phyloP scores from a whole-genome alignment of 2,329 filamentous ascomycete species.

The Hymenoscyphus scutula region DNA sequence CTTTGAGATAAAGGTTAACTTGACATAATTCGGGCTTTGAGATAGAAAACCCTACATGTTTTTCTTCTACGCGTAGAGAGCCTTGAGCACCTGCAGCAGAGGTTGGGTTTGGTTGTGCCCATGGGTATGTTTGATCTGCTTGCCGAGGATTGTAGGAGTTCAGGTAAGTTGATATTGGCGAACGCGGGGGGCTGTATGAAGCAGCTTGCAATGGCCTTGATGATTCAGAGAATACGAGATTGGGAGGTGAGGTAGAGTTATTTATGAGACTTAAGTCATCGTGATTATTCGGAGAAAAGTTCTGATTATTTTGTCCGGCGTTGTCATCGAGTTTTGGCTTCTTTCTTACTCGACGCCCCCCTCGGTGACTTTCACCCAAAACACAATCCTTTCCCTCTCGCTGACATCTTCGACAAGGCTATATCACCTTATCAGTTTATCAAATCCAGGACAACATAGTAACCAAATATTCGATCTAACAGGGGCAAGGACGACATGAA shows the following conservation, averaged over 20 bases:
- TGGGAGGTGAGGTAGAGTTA: conserved; percentile 9
- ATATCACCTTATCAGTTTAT: not conserved
- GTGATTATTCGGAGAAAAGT: conserved; percentile 8
- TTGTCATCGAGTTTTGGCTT: conserved; percentile 31
- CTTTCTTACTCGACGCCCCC: conserved; percentile 35
- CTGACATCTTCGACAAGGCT: conserved; percentile 37
- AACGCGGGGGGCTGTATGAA: conserved; percentile 8
- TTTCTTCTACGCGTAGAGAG: conserved; percentile 26
- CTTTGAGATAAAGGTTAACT: conserved; percentile 8
- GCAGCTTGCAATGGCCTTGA: not conserved
- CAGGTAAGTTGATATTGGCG: conserved; percentile 20
- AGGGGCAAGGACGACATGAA: not conserved
- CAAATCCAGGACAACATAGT: too few species aligned
- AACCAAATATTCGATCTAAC: too few species aligned
- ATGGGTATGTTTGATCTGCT: conserved; percentile 19
- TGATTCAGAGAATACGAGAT: conserved; percentile 7
- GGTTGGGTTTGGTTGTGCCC: conserved; percentile 24
- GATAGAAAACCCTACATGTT: conserved; percentile 19
- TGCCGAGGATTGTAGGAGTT: conserved; percentile 22
- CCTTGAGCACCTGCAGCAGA: conserved; percentile 21
- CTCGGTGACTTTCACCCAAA: conserved; percentile 35
- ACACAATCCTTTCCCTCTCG: conserved; percentile 35
- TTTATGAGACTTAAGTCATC: conserved; percentile 12
- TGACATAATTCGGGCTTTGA: not conserved
- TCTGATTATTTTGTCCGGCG: not conserved